These are phyloP conservation scores for Sugiyamaella novakii DNA, from an alignment of 1,139 yeast species.

Conservation along the genomic window DNA sequence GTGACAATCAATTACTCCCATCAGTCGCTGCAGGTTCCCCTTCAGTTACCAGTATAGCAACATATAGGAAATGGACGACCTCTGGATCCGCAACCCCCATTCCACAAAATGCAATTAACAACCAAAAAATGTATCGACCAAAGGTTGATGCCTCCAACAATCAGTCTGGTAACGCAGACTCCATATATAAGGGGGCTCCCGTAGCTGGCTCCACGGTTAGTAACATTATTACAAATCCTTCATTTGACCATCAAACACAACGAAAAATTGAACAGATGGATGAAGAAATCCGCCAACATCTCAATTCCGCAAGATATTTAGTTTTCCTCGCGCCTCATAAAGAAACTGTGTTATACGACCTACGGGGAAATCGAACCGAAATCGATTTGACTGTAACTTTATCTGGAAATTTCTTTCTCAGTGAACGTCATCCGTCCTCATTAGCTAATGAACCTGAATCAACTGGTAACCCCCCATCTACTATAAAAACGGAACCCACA, in stretches of 20 bases:
- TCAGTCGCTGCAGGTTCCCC: neutral
- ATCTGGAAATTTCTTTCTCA: constrained; percentile 36
- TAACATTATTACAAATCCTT: too few species aligned
- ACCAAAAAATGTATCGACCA: too few species aligned
- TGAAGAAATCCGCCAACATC: constrained; percentile 27
- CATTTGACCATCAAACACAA: neutral
- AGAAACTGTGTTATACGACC: constrained; percentile 32
- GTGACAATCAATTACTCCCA: neutral
- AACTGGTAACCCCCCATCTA: neutral
- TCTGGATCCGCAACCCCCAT: too few species aligned
- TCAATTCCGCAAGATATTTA: constrained; percentile 26
- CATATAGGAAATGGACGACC: too few species aligned
- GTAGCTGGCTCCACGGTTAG: too few species aligned
- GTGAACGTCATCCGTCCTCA: constrained; percentile 27
- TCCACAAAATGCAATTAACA: too few species aligned
- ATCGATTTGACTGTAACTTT: constrained; percentile 31
- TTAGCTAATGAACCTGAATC: neutral
- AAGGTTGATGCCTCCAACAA: too few species aligned
- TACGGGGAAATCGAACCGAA: constrained; percentile 29
- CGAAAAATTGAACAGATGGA: constrained; percentile 18
- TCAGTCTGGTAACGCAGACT: too few species aligned
- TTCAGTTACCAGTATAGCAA: too few species aligned
- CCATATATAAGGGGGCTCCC: too few species aligned
- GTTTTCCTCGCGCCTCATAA: constrained; percentile 31
- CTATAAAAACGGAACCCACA: neutral